Evolutionary conservation across 1,284 basidiomycete genomes (phyloP).

Genomic region (Ustilago lituana): DNA sequence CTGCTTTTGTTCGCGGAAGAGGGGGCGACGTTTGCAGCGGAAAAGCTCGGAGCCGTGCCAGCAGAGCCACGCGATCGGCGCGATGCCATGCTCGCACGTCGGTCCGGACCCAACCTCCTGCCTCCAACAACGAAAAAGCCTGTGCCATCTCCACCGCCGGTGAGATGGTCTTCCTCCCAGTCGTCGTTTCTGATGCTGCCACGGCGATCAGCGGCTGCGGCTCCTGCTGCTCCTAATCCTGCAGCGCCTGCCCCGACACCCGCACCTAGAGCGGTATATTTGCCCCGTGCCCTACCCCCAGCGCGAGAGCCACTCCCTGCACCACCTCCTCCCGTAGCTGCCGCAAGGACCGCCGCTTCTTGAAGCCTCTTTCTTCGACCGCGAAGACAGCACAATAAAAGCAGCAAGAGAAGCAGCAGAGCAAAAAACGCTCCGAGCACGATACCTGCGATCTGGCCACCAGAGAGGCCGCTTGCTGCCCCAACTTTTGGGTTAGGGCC

Average conservation of each 20-base stretch:
- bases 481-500: constrained; percentile 4
- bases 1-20: background rate
- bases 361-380: constrained; percentile 24
- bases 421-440: constrained; percentile 47
- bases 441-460: constrained; percentile 57
- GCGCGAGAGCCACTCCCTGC: constrained; percentile 11
- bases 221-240: constrained; percentile 22
- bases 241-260: constrained; percentile 10
- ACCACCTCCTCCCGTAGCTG: constrained; percentile 25
- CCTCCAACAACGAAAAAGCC: constrained; percentile 59
- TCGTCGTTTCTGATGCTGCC: constrained; percentile 46
- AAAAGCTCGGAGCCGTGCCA: constrained; percentile 5
- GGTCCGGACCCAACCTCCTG: constrained; percentile 12
- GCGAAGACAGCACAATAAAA: constrained; percentile 40
- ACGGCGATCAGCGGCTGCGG: constrained; percentile 18
- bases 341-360: constrained; percentile 17
- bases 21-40: constrained; percentile 16
- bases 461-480: constrained; percentile 24
- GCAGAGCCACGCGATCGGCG: constrained; percentile 8
- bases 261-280: constrained; percentile 38
- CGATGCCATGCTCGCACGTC: constrained; percentile 26
- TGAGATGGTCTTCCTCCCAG: constrained; percentile 52
- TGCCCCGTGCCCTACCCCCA: constrained; percentile 30
- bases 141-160: constrained; percentile 35
- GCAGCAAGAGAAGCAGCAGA: constrained; percentile 44